Percentiles rank a stretch among this genome's conserved stretches.
Evolutionary conservation across 441 rosid species (phyloP).

Genomic region (Aquilaria agallochum): DNA sequence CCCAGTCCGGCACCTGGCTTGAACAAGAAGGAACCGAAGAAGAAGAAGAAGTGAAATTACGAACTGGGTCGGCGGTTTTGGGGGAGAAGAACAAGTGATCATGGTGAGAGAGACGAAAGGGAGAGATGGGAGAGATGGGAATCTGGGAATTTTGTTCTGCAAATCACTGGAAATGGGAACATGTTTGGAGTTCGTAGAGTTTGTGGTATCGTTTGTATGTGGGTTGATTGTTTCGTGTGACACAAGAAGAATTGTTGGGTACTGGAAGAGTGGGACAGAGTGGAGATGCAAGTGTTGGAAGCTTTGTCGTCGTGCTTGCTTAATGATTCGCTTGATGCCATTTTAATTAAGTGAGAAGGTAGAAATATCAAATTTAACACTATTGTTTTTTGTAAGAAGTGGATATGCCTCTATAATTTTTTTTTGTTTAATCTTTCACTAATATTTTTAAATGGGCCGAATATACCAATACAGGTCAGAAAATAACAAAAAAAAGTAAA

Average conservation of each 20-base stretch:
- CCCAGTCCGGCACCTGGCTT: slow-evolving; percentile 36
- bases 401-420: too few species aligned
- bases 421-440: too few species aligned
- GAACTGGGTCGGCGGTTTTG: not conserved
- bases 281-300: not conserved
- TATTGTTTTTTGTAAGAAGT: too few species aligned
- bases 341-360: too few species aligned
- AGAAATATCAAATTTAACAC: too few species aligned
- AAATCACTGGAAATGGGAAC: slow-evolving; percentile 6
- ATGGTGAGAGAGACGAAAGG: slow-evolving; percentile 4
- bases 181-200: not conserved
- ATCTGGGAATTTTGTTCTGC: not conserved
- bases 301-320: slow-evolving; percentile 7
- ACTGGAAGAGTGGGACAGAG: not conserved
- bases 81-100: not conserved
- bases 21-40: slow-evolving; percentile 2
- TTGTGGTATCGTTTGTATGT: slow-evolving; percentile 3
- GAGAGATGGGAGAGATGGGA: not conserved
- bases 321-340: not conserved
- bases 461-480: too few species aligned
- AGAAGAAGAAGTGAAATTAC: slow-evolving; percentile 1
- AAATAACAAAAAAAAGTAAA: too few species aligned
- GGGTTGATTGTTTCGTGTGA: too few species aligned
- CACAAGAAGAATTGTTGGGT: too few species aligned
- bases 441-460: too few species aligned